Conservation (phyloP, 495 filamentous ascomycete genomes). For the Aspergillus taichungensis region DNA sequence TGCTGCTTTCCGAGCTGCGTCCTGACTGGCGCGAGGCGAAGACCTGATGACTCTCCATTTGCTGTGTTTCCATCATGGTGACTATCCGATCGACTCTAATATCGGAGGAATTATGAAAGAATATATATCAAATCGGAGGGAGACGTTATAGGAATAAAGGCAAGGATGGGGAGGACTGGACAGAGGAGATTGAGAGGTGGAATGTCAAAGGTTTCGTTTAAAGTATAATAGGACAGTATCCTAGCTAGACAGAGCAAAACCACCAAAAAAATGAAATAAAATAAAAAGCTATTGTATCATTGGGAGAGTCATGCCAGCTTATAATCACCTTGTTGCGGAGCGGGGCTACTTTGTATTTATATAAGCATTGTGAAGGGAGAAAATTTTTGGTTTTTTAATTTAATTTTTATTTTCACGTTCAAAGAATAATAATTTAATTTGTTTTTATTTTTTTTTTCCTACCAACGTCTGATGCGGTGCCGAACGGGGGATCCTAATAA, state of each 20-base stretch:
- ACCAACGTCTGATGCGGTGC: conserved; percentile 4
- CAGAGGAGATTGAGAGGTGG: neutral
- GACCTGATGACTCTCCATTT: conserved; percentile 2
- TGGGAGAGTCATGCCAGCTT: conserved; percentile 2
- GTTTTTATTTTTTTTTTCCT: neutral
- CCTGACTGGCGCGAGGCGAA: conserved; percentile 17
- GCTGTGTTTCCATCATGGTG: conserved; percentile 10
- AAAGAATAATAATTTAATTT: too few species aligned
- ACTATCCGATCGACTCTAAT: neutral
- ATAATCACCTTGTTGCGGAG: neutral
- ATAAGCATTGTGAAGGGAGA: conserved; percentile 2
- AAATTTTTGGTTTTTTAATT: conserved; percentile 6
- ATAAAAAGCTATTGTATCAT: neutral
- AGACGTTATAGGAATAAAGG: neutral
- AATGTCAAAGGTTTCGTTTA: neutral
- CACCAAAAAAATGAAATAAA: neutral
- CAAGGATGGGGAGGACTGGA: neutral
- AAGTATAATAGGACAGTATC: neutral
- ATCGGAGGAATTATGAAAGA: neutral
- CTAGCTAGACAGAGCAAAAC: conserved; percentile 2
- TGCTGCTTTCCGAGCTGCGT: conserved; percentile 31
- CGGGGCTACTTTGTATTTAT: conserved; percentile 13
- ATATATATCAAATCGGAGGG: neutral
- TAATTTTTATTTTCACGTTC: neutral
- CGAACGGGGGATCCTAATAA: conserved; percentile 8